A percentile compares a stretch with the other conserved stretches of the same genome.
Evolutionary conservation across 345 rosid species (phyloP).

Genomic region (Rhodomyrtus tomentosa): DNA sequence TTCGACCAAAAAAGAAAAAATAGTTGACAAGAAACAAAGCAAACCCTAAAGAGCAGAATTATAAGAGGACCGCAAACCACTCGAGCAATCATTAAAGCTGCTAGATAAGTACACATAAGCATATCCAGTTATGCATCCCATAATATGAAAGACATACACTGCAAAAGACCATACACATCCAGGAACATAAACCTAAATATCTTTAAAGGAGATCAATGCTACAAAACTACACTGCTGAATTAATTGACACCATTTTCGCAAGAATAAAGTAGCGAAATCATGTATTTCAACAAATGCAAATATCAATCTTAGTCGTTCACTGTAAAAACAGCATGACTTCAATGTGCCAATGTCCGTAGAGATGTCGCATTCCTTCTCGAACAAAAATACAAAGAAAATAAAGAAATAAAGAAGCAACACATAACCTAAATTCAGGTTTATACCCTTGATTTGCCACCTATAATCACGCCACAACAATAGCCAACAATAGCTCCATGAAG

Average conservation of each 20-base stretch:
- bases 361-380: background rate
- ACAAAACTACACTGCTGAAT: background rate
- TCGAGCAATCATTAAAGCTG: background rate
- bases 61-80: background rate
- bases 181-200: background rate
- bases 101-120: background rate
- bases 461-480: background rate
- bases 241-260: background rate
- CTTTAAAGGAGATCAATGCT: background rate
- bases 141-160: background rate
- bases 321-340: background rate
- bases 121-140: background rate
- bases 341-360: background rate
- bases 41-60: background rate
- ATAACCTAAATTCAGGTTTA: background rate
- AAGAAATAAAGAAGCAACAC: background rate
- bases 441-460: background rate
- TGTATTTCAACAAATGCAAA: background rate
- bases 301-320: background rate
- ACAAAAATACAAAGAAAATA: background rate
- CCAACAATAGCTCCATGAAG: background rate
- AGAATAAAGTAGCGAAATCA: background rate
- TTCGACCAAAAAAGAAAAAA: no score
- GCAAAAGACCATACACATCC: background rate
- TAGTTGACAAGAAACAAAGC: background rate